phyloP scores from a whole-genome alignment of 345 rosid species.

The Arabidopsis arenosa region DNA sequence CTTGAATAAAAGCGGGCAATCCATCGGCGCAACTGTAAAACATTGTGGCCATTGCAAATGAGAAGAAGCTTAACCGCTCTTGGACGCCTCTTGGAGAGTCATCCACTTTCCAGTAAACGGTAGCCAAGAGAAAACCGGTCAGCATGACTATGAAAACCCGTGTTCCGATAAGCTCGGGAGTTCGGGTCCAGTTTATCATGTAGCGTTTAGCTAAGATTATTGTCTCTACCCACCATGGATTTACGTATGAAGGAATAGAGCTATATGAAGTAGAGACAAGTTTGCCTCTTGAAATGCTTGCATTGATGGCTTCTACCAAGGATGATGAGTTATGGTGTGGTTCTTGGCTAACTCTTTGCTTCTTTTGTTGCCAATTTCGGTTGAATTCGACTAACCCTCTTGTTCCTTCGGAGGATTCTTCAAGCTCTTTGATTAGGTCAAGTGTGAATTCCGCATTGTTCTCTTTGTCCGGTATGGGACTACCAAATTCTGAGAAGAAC shows the following conservation, averaged over 20 bases:
- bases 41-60: conserved; percentile 54
- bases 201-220: conserved; percentile 41
- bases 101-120: conserved; percentile 66
- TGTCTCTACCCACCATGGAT: conserved; percentile 44
- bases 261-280: conserved; percentile 41
- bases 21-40: conserved; percentile 56
- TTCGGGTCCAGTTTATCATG: conserved; percentile 48
- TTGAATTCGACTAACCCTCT: conserved; percentile 68
- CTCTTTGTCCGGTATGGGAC: conserved; percentile 76
- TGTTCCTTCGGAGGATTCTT: conserved; percentile 64
- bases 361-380: conserved; percentile 55
- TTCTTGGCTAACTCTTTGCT: conserved; percentile 32
- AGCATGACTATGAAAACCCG: conserved; percentile 42
- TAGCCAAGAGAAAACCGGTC: conserved; percentile 60
- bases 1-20: conserved; percentile 59
- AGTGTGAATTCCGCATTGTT: conserved; percentile 77
- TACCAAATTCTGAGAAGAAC: conserved; percentile 70
- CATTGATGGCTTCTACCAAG: conserved; percentile 42
- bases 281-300: conserved; percentile 42
- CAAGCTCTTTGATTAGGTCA: conserved; percentile 64
- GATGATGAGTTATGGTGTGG: conserved; percentile 26
- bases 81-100: conserved; percentile 51
- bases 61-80: conserved; percentile 60
- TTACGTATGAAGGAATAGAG: conserved; percentile 29
- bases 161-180: conserved; percentile 45